Conservation (phyloP, 345 rosid species). For the Eucalyptus tenuipes region DNA sequence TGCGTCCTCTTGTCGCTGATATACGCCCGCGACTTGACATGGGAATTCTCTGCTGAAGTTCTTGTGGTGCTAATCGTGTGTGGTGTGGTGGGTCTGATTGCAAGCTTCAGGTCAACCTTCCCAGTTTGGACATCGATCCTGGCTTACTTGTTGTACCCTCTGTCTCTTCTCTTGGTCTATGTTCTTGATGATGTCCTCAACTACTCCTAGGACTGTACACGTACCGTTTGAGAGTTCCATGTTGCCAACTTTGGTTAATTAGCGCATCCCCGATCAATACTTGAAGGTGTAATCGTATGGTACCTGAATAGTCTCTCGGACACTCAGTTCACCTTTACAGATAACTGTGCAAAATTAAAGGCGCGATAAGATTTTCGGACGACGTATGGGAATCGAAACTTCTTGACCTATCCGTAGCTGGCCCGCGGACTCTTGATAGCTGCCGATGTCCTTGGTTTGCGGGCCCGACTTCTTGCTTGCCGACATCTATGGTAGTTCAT, state of each 20-base stretch:
- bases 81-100: slow-evolving; percentile 4
- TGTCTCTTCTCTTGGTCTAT: slow-evolving; percentile 21
- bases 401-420: not conserved
- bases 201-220: not conserved
- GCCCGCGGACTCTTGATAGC: not conserved
- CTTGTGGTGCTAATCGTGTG: slow-evolving; percentile 10
- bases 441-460: not conserved
- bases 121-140: slow-evolving; percentile 18
- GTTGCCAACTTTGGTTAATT: not conserved
- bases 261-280: not conserved
- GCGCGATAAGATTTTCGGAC: not conserved
- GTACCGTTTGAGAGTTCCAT: not conserved
- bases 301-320: not conserved
- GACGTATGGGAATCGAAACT: not conserved
- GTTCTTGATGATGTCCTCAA: slow-evolving; percentile 2
- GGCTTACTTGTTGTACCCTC: slow-evolving; percentile 17
- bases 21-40: slow-evolving; percentile 9
- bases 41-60: slow-evolving; percentile 26
- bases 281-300: not conserved
- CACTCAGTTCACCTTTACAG: not conserved
- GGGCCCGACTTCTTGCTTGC: not conserved
- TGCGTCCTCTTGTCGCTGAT: slow-evolving; percentile 8
- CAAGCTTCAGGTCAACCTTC: slow-evolving; percentile 10
- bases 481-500: not conserved
- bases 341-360: not conserved